Conservation (phyloP, 306 rosid genomes). For the Citrullus mucosospermus region DNA sequence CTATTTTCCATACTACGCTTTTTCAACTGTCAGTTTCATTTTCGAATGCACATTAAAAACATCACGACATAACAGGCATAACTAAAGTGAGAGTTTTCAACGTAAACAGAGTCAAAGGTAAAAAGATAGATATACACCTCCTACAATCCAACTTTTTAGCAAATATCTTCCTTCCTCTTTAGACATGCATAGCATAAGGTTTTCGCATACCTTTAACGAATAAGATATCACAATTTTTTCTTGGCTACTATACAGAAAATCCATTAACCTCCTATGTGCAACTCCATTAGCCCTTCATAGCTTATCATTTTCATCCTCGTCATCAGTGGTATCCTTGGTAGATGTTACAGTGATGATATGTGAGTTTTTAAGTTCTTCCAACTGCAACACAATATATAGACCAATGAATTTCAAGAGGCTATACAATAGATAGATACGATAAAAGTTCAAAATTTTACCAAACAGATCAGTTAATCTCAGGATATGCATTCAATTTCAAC, state of each 20-base stretch:
- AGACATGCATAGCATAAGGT: neutral
- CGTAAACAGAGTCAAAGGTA: neutral
- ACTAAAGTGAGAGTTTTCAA: neutral
- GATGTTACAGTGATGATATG: conserved; percentile 22
- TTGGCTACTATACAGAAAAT: neutral
- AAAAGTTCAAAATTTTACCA: neutral
- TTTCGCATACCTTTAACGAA: neutral
- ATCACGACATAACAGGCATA: neutral
- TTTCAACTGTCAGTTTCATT: neutral
- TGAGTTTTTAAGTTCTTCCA: conserved; percentile 49
- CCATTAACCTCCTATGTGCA: neutral
- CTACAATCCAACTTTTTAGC: neutral
- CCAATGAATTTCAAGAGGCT: neutral
- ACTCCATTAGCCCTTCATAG: conserved; percentile 13
- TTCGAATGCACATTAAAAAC: neutral
- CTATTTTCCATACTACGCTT: neutral
- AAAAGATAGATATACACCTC: neutral
- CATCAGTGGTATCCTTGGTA: conserved; percentile 39
- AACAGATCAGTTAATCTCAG: neutral
- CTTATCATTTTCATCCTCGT: conserved; percentile 36
- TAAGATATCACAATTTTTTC: neutral
- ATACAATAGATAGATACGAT: neutral
- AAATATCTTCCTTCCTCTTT: neutral
- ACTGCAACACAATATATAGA: conserved; percentile 26
- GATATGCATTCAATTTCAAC: neutral